Evolutionary conservation across 83 land plant species (phyloP), one percentile per base, ranked within the genome.

Genomic region (Diphasiastrum complanatum): DNA sequence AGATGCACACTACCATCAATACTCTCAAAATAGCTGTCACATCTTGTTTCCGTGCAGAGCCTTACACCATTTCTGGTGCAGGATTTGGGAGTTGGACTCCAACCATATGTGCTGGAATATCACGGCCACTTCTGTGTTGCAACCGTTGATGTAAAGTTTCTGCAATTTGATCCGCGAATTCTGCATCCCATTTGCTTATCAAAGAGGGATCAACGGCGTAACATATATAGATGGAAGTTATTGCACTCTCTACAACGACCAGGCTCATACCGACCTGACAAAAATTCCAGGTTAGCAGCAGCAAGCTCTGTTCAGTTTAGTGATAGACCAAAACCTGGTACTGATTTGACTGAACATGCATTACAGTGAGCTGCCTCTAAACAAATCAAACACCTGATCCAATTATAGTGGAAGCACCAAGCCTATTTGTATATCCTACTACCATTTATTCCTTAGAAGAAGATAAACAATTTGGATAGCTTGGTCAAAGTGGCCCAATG

Each of bases 221-320:
- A 53, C 93, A 86, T 20, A 91, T 82, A 69, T 91, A 91, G 41
- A 91, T 77, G n/a, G 97, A 83, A 20, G 97, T 91, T 11, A 91
- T 93, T 4, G 97, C 89, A 51, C 97, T 81, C 73, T 91, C 97
- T 25, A 91, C 83, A 19, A 86, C 86, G 1, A 86, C 93, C 73
- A 84, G 76, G 33, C 89, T 86, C 50, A 86, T 32, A 20, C 97
- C 97, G 47, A 91, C 92, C 97, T 90, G 77, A 10, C 14, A 10
- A 49, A 19, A 63, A 59, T 43, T 19, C 29, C 22, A 59, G 23
- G 36, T 14, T 14, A 35, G 33, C n/a, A 10, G 33, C 48, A 10
- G 18, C 35, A 18, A 31, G 27, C 28, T 25, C 11, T 24, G 26
- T 19, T 18, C 25, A 60, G 28, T 24, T 22, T 47, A 47, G 41